phyloP scores from a whole-genome alignment of 192 early-diverging fungal genomes.

The Podila epicladia region DNA sequence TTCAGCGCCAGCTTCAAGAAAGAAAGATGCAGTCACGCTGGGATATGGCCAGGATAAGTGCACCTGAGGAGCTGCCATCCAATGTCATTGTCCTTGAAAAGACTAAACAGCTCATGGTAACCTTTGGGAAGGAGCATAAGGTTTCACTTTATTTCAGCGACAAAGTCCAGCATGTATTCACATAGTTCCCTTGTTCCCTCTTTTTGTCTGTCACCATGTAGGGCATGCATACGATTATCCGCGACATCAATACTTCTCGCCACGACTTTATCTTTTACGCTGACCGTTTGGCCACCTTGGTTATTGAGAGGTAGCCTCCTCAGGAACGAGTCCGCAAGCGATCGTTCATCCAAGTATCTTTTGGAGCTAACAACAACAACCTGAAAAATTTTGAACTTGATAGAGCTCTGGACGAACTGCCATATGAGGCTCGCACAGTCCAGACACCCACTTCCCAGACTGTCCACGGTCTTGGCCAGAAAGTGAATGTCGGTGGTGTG shows the following conservation, averaged over 20 bases:
- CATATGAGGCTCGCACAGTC: slow-evolving; percentile 56
- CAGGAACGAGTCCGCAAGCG: no score
- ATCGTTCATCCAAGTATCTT: no score
- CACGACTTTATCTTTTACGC: slow-evolving; percentile 94
- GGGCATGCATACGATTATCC: slow-evolving; percentile 87
- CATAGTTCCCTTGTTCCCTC: background rate
- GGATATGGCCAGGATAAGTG: slow-evolving; percentile 58
- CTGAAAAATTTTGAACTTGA: background rate
- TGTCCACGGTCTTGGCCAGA: slow-evolving; percentile 59
- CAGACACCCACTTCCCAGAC: slow-evolving; percentile 67
- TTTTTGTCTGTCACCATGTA: slow-evolving; percentile 18
- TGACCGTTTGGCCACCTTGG: slow-evolving; percentile 85
- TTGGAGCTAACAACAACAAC: background rate
- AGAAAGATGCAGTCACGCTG: slow-evolving; percentile 66
- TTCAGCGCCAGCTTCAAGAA: slow-evolving; percentile 84
- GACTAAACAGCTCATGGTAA: slow-evolving; percentile 66
- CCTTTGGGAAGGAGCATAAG: background rate
- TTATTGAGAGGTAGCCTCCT: slow-evolving; percentile 78
- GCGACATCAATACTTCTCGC: slow-evolving; percentile 73
- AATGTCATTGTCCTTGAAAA: slow-evolving; percentile 60
- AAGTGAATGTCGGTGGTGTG: slow-evolving; percentile 69
- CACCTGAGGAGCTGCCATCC: slow-evolving; percentile 43
- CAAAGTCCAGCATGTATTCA: background rate
- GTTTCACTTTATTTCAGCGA: background rate
- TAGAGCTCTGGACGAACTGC: slow-evolving; percentile 73